Conservation (phyloP, 2,329 filamentous ascomycete species). For the Colletotrichum zoysiae region DNA sequence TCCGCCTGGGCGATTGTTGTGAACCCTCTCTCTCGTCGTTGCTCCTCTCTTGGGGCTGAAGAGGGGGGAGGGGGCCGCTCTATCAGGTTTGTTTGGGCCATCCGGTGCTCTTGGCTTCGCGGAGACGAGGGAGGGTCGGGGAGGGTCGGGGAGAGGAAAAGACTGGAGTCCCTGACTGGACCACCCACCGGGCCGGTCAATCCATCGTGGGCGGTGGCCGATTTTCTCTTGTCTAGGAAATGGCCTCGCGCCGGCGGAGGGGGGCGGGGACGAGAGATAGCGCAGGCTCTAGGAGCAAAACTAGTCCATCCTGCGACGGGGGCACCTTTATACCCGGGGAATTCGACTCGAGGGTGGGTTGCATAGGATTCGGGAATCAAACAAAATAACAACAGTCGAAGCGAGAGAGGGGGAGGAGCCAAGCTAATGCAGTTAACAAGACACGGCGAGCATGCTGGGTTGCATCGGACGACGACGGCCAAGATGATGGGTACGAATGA, state of each 20-base stretch:
- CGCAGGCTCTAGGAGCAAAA: constrained; percentile 33
- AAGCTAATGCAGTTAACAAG: background rate
- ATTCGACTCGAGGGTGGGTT: background rate
- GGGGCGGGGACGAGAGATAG: constrained; percentile 31
- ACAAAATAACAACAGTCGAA: constrained; percentile 1
- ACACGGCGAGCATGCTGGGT: background rate
- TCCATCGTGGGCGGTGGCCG: constrained; percentile 22
- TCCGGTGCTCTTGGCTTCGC: constrained; percentile 28
- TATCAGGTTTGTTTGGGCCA: constrained; percentile 1
- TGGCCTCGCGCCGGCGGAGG: constrained; percentile 34
- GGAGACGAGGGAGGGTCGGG: constrained; percentile 11
- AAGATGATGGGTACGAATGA: background rate
- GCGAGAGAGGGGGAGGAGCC: background rate
- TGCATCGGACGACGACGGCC: background rate
- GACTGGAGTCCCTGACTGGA: constrained; percentile 21
- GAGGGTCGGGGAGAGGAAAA: constrained; percentile 1
- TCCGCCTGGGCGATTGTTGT: constrained; percentile 5
- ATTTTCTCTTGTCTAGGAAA: background rate
- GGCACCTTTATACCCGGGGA: constrained; percentile 10
- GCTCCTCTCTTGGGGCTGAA: constrained; percentile 25
- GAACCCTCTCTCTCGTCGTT: constrained; percentile 14
- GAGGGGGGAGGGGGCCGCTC: constrained; percentile 14
- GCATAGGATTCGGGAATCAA: background rate
- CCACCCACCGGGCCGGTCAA: constrained; percentile 22
- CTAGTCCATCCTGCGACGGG: background rate